A percentile compares a stretch with the other conserved stretches of the same genome.
phyloP scores from a whole-genome alignment of 2,329 filamentous ascomycete species.

The Saccharata proteae region DNA sequence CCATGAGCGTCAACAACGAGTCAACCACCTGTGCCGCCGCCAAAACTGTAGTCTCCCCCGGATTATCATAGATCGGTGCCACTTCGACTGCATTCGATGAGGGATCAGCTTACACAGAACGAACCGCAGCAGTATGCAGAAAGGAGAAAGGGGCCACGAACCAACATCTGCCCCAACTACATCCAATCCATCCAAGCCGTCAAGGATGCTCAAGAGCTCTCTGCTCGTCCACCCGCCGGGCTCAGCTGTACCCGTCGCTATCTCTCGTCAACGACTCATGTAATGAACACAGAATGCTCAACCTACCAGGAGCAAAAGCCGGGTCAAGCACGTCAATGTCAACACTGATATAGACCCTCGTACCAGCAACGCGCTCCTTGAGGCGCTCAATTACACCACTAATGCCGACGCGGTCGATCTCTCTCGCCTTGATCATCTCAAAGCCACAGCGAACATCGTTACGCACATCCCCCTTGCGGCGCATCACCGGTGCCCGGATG shows the following conservation, averaged over 20 bases:
- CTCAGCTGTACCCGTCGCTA: slow-evolving; percentile 47
- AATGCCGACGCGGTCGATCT: slow-evolving; percentile 39
- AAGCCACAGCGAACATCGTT: slow-evolving; percentile 51
- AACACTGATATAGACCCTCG: slow-evolving; percentile 44
- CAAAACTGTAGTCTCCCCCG: slow-evolving; percentile 45
- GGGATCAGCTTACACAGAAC: slow-evolving; percentile 1
- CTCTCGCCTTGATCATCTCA: slow-evolving; percentile 42
- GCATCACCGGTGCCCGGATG: slow-evolving; percentile 42
- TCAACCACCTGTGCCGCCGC: slow-evolving; percentile 44
- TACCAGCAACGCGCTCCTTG: slow-evolving; percentile 38
- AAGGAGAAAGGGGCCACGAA: slow-evolving; percentile 15
- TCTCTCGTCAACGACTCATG: slow-evolving; percentile 7
- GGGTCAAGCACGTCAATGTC: slow-evolving; percentile 47
- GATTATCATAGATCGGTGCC: slow-evolving; percentile 49
- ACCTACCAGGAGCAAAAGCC: slow-evolving; percentile 40
- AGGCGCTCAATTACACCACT: slow-evolving; percentile 36
- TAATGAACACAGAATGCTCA: not conserved
- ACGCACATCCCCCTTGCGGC: slow-evolving; percentile 38
- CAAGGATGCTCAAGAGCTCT: slow-evolving; percentile 46
- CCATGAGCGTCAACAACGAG: slow-evolving; percentile 38
- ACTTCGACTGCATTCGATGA: slow-evolving; percentile 39
- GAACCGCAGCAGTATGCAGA: not conserved
- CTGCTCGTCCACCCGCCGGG: slow-evolving; percentile 50
- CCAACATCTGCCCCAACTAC: slow-evolving; percentile 47
- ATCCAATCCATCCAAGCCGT: slow-evolving; percentile 45